Conservation (phyloP, 495 filamentous ascomycete species). For the Daldinia concentrica region DNA sequence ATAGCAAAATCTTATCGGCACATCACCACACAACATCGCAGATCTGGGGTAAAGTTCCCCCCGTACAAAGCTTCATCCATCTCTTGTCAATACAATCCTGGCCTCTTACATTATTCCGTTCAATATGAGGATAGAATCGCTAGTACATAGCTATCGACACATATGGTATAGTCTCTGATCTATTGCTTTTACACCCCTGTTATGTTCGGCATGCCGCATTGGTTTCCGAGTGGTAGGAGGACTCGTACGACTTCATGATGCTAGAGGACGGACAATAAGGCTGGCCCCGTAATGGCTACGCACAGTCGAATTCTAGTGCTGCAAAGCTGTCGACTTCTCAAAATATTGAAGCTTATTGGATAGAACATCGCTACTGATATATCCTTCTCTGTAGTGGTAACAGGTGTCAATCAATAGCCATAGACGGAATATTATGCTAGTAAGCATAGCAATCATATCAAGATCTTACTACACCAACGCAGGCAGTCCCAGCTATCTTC, state of each 20-base stretch:
- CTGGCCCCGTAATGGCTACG: conserved; percentile 14
- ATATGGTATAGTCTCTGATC: neutral
- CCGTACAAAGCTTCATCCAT: neutral
- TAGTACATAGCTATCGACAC: neutral
- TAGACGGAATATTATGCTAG: neutral
- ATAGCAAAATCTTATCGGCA: neutral
- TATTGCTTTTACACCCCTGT: neutral
- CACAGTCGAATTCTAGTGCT: conserved; percentile 19
- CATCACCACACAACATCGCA: conserved; percentile 10
- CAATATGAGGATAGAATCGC: neutral
- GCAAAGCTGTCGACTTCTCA: neutral
- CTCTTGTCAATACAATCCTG: neutral
- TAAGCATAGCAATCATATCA: neutral
- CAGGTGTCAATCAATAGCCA: neutral
- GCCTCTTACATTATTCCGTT: neutral
- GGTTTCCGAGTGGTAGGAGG: conserved; percentile 14
- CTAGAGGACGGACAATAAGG: conserved; percentile 24
- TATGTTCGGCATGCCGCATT: conserved; percentile 18
- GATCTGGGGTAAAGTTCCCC: conserved; percentile 36
- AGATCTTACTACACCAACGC: neutral
- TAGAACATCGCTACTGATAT: no score
- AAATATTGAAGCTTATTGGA: neutral
- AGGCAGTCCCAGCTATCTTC: no score
- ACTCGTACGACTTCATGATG: conserved; percentile 26
- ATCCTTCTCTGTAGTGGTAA: no score